Conservation (phyloP, 441 rosid genomes). For the Populus hybrid region DNA sequence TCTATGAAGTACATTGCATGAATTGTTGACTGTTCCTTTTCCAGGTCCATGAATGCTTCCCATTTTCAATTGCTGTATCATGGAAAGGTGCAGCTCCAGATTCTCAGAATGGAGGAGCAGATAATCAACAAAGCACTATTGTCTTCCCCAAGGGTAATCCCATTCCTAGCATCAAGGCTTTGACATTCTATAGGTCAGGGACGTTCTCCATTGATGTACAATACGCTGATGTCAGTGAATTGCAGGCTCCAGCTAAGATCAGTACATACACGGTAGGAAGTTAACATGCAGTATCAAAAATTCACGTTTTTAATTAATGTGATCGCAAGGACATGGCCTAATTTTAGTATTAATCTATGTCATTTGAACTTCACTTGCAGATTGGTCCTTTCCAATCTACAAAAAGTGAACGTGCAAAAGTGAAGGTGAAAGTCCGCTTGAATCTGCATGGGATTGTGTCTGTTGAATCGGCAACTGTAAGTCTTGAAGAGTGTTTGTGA, state of each 20-base stretch:
- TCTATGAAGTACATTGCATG: background rate
- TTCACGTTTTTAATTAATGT: background rate
- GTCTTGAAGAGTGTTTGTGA: constrained; percentile 19
- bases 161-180: constrained; percentile 79
- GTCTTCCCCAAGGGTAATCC: constrained; percentile 90
- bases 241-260: constrained; percentile 66
- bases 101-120: constrained; percentile 57
- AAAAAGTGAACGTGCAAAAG: constrained; percentile 68
- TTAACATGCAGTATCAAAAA: background rate
- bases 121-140: constrained; percentile 69
- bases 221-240: constrained; percentile 56
- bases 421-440: constrained; percentile 83
- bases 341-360: background rate
- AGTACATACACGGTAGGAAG: constrained; percentile 66
- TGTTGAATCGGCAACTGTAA: constrained; percentile 82
- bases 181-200: constrained; percentile 76
- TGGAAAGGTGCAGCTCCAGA: constrained; percentile 81
- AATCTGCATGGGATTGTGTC: constrained; percentile 87
- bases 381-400: constrained; percentile 93
- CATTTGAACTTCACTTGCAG: constrained; percentile 38
- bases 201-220: constrained; percentile 80
- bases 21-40: background rate
- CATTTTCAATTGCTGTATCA: constrained; percentile 70
- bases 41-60: constrained; percentile 91
- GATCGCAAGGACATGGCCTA: background rate